Percentiles rank a stretch among this genome's conserved stretches.
Evolutionary conservation across 202 grass and related monocot genomes (phyloP).

Genomic region (Schoenoplectus triqueter): DNA sequence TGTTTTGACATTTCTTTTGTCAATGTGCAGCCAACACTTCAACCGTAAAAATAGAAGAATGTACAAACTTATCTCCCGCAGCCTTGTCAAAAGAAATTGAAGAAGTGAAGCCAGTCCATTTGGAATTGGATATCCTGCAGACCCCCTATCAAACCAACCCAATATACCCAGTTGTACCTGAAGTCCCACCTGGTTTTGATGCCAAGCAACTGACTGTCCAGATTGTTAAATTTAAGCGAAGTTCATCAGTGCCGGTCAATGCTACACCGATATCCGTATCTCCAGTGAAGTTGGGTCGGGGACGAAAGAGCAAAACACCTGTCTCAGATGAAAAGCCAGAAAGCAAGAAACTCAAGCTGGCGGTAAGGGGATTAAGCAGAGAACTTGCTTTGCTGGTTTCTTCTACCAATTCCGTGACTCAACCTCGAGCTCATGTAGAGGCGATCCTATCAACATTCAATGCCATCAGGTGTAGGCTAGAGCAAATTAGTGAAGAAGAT

Average conservation of each 20-base stretch:
- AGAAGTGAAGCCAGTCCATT: neutral
- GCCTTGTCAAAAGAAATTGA: conserved; percentile 10
- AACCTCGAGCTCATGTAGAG: conserved; percentile 10
- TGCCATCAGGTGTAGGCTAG: conserved; percentile 53
- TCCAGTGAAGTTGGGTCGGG: neutral
- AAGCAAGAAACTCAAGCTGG: conserved; percentile 41
- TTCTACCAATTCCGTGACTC: neutral
- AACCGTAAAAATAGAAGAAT: neutral
- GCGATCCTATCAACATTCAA: conserved; percentile 53
- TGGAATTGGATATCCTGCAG: neutral
- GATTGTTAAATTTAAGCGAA: neutral
- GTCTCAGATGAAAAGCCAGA: neutral
- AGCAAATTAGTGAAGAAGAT: conserved; percentile 67
- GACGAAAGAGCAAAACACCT: conserved; percentile 7
- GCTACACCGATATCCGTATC: conserved; percentile 11
- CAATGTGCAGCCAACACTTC: neutral
- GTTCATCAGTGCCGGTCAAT: neutral
- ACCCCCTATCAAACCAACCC: neutral
- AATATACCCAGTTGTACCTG: neutral
- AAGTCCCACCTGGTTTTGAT: conserved; percentile 6
- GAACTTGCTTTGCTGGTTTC: conserved; percentile 5
- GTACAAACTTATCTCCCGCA: neutral
- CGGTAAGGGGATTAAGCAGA: conserved; percentile 34
- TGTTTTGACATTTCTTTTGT: neutral
- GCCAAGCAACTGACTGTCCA: neutral